Conservation (phyloP, 768 basidiomycete genomes). For the Heimioporus sp. region DNA sequence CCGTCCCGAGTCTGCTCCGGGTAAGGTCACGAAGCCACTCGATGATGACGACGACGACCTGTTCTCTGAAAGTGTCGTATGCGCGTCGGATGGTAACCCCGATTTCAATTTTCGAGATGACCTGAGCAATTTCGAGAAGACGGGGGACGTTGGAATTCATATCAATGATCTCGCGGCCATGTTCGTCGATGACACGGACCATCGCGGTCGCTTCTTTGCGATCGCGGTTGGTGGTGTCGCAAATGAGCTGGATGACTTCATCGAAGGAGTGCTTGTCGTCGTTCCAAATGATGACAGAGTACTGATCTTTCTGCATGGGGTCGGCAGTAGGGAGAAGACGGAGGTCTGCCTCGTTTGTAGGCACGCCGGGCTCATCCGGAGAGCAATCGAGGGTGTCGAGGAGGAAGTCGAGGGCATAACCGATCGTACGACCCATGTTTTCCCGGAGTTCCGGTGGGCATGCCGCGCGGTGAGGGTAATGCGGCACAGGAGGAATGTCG, state of each 20-base stretch:
- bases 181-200: slow-evolving; percentile 65
- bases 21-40: slow-evolving; percentile 84
- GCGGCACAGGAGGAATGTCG: slow-evolving; percentile 58
- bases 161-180: slow-evolving; percentile 82
- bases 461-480: slow-evolving; percentile 55
- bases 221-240: slow-evolving; percentile 50
- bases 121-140: slow-evolving; percentile 75
- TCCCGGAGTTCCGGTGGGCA: slow-evolving; percentile 68
- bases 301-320: slow-evolving; percentile 76
- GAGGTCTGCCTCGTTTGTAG: slow-evolving; percentile 64
- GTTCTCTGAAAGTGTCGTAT: slow-evolving; percentile 86
- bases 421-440: slow-evolving; percentile 71
- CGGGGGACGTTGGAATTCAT: slow-evolving; percentile 51
- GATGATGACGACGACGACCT: slow-evolving; percentile 78
- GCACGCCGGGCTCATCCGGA: slow-evolving; percentile 73
- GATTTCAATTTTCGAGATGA: slow-evolving; percentile 84
- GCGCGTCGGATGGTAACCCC: slow-evolving; percentile 87
- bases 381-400: slow-evolving; percentile 81
- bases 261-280: slow-evolving; percentile 96
- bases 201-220: slow-evolving; percentile 56
- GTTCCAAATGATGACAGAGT: slow-evolving; percentile 88
- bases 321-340: slow-evolving; percentile 74
- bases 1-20: slow-evolving; percentile 65
- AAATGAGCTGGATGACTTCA: slow-evolving; percentile 76
- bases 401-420: slow-evolving; percentile 77